phyloP scores from a whole-genome alignment of 2,329 filamentous ascomycete species.

The Ophiostoma quercus region DNA sequence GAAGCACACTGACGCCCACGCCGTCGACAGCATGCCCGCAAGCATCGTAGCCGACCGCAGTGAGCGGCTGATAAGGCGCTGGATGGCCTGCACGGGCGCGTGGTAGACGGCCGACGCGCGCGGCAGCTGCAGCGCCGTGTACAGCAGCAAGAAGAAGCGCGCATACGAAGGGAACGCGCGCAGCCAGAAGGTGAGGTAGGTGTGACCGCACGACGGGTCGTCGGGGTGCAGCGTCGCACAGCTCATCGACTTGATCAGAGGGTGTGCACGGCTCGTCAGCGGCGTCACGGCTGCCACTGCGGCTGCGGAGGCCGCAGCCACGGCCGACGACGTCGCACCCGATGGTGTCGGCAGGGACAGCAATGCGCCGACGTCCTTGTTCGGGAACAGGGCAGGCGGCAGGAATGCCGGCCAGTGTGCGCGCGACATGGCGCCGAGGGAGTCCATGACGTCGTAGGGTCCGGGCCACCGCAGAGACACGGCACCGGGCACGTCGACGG shows the following conservation, averaged over 20 bases:
- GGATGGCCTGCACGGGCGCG: conserved; percentile 62
- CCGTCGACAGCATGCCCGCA: conserved; percentile 76
- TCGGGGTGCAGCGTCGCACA: conserved; percentile 85
- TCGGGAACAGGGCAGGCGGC: conserved; percentile 81
- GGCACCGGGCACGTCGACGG: conserved; percentile 59
- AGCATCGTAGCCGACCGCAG: conserved; percentile 72
- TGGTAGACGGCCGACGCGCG: conserved; percentile 60
- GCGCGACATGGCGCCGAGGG: conserved; percentile 71
- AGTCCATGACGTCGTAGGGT: conserved; percentile 71
- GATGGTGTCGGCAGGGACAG: conserved; percentile 78
- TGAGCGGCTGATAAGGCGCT: conserved; percentile 60
- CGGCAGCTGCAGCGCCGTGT: conserved; percentile 65
- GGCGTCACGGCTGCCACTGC: conserved; percentile 66
- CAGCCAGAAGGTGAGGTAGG: conserved; percentile 83
- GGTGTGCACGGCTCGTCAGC: conserved; percentile 78
- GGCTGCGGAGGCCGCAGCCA: conserved; percentile 29
- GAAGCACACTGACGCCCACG: conserved; percentile 85
- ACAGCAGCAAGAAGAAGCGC: conserved; percentile 71
- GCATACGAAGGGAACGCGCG: conserved; percentile 73
- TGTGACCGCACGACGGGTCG: conserved; percentile 82
- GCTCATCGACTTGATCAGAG: conserved; percentile 75
- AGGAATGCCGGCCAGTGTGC: conserved; percentile 82
- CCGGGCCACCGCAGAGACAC: conserved; percentile 63
- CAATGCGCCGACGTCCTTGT: conserved; percentile 47
- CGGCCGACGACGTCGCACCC: conserved; percentile 58